Evolutionary conservation across 1,284 basidiomycete genomes (phyloP).

Genomic region (Filobasidium uniguttulatum): DNA sequence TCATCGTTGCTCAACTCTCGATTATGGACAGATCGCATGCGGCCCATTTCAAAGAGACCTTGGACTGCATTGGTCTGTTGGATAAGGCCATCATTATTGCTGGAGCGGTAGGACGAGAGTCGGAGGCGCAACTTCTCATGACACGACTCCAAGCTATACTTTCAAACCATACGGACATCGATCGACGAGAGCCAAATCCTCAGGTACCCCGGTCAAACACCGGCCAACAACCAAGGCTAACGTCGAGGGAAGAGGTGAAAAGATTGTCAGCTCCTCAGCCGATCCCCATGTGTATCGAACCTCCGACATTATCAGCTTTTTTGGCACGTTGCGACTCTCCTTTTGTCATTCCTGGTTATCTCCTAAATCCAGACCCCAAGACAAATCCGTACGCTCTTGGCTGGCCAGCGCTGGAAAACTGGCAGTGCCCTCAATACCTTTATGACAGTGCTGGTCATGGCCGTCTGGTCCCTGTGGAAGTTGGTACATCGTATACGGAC

Average conservation of each 20-base stretch:
- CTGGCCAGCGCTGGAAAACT: slow-evolving; percentile 43
- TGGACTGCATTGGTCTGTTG: slow-evolving; percentile 43
- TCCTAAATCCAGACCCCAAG: slow-evolving; percentile 26
- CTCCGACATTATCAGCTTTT: slow-evolving; percentile 45
- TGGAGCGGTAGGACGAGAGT: slow-evolving; percentile 49
- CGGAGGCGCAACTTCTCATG: neutral
- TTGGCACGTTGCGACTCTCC: slow-evolving; percentile 45
- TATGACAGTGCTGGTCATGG: slow-evolving; percentile 54
- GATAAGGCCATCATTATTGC: slow-evolving; percentile 74
- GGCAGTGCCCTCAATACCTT: slow-evolving; percentile 58
- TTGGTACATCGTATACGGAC: slow-evolving; percentile 69
- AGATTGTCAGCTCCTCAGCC: slow-evolving; percentile 17
- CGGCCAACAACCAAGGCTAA: neutral
- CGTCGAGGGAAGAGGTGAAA: slow-evolving; percentile 1
- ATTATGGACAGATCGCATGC: neutral
- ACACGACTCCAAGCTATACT: neutral
- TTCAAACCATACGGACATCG: neutral
- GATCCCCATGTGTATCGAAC: slow-evolving; percentile 29
- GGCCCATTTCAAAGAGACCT: slow-evolving; percentile 3
- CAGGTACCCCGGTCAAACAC: too few species aligned
- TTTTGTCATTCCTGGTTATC: slow-evolving; percentile 55
- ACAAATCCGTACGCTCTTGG: slow-evolving; percentile 55
- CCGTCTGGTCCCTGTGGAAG: slow-evolving; percentile 76
- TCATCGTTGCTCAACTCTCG: slow-evolving; percentile 3
- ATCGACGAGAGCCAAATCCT: neutral